Percentiles rank a stretch among this genome's conserved stretches.
Evolutionary conservation across 176 grass and related monocot species (phyloP).

Genomic region (Triticum monococcum): DNA sequence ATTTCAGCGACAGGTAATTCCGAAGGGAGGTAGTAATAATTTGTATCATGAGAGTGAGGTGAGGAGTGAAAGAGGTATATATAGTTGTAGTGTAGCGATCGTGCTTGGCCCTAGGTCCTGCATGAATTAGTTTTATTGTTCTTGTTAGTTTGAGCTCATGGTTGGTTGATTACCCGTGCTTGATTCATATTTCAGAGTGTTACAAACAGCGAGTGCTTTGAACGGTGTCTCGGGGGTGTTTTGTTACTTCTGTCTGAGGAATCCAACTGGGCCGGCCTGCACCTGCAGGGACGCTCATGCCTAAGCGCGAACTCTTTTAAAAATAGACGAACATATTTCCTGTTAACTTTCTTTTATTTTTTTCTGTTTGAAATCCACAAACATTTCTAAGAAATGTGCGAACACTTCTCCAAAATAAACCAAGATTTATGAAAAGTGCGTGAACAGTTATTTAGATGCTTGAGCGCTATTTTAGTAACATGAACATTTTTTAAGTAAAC

Average conservation of each 20-base stretch:
- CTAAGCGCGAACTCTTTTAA: too few relatives aligned
- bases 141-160: not conserved
- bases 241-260: not conserved
- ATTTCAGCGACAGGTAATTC: too few relatives aligned
- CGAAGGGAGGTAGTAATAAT: not conserved
- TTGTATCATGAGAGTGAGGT: slow-evolving; percentile 11
- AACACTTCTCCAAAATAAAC: too few relatives aligned
- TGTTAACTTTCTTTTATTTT: too few relatives aligned
- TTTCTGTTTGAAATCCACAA: too few relatives aligned
- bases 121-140: not conserved
- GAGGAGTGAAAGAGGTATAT: slow-evolving; percentile 1
- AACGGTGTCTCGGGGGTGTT: not conserved
- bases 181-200: not conserved
- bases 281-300: too few relatives aligned
- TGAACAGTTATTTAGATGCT: too few relatives aligned
- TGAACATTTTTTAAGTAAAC: too few relatives aligned
- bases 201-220: not conserved
- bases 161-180: not conserved
- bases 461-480: too few relatives aligned
- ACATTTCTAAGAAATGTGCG: too few relatives aligned
- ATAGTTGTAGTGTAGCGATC: slow-evolving; percentile 31
- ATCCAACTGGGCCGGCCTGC: not conserved
- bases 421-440: too few relatives aligned
- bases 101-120: not conserved
- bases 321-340: too few relatives aligned